phyloP scores from a whole-genome alignment of 208 protist genomes.

The Herpetomonas tarakana region DNA sequence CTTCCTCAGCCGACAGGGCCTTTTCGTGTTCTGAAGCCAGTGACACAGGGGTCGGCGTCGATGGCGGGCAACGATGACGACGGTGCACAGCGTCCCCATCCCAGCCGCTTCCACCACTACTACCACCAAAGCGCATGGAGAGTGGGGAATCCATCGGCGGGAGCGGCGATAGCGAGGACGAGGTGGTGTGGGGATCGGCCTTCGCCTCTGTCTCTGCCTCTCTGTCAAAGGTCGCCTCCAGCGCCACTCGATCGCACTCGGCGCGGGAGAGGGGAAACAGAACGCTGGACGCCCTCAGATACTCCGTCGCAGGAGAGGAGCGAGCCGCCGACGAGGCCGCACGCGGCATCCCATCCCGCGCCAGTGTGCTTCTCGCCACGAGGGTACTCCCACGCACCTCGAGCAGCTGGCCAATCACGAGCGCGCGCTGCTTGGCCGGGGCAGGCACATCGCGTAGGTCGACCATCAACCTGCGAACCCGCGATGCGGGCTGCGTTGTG shows the following conservation, averaged over 20 bases:
- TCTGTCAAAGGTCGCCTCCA: too few relatives aligned
- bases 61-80: too few relatives aligned
- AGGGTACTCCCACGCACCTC: slow-evolving; percentile 14
- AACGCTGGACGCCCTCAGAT: slow-evolving; percentile 22
- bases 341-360: background rate
- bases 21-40: too few relatives aligned
- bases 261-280: background rate
- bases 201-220: too few relatives aligned
- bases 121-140: background rate
- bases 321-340: background rate
- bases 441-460: slow-evolving; percentile 6
- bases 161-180: too few relatives aligned
- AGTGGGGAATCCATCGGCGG: background rate
- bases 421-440: background rate
- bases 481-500: background rate
- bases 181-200: too few relatives aligned
- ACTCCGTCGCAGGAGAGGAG: slow-evolving; percentile 13
- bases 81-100: slow-evolving; percentile 3
- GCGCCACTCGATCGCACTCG: too few relatives aligned
- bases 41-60: too few relatives aligned
- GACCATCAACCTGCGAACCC: slow-evolving; percentile 1
- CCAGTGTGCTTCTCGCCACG: background rate
- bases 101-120: background rate
- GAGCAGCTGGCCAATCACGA: slow-evolving; percentile 26
- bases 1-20: too few relatives aligned